Evolutionary conservation across 1,284 basidiomycete species (phyloP), one percentile per base, ranked within the genome.

Genomic region (Jaminaea rosea): DNA sequence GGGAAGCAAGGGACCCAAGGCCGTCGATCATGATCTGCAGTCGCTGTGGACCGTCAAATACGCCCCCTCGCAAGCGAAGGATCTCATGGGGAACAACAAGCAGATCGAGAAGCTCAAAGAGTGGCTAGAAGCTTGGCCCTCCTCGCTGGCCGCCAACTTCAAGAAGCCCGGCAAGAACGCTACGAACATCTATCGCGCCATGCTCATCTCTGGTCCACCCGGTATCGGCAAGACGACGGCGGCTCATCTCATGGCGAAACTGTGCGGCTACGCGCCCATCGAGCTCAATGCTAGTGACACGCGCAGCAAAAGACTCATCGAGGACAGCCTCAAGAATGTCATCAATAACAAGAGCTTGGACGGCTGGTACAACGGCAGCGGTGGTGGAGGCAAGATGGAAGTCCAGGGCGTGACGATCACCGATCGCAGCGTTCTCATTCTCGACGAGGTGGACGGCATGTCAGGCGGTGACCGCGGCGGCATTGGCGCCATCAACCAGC

Each of bases 401-500:
- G 10, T 56, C 41, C 28, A 46, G 7, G 47, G 41, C 17, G 42
- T 41, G 17, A 59, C 83, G 10, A 82, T 96, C 56, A 88, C 86
- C 0, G 82, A 87, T 60, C 83, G 81, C 65, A 84, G 87, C 0
- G 89, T 90, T 60, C 77, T 98, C 41, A 97, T 98, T 73, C 96
- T 99, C 90, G 94, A 99, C 72, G 94, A 99, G 75, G 93, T 98
- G 0, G 93, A 99, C 65, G 93, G 94, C 7, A 98, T 98, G 91
- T 94, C 90, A 5, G 88, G 88, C 2, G 93, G 93, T 24, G 94
- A 99, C 75, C 81, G 93, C 47, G 93, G 94, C 19, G 93, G 93
- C 57, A 86, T 97, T 1, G 92, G 89, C 26, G 93, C 93, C 7
- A 76, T 98, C 65, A 91, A 91, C 56, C 82, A 84, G 0, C 73